Conservation (phyloP, 2,329 filamentous ascomycete genomes). For the Beauveria varroae region DNA sequence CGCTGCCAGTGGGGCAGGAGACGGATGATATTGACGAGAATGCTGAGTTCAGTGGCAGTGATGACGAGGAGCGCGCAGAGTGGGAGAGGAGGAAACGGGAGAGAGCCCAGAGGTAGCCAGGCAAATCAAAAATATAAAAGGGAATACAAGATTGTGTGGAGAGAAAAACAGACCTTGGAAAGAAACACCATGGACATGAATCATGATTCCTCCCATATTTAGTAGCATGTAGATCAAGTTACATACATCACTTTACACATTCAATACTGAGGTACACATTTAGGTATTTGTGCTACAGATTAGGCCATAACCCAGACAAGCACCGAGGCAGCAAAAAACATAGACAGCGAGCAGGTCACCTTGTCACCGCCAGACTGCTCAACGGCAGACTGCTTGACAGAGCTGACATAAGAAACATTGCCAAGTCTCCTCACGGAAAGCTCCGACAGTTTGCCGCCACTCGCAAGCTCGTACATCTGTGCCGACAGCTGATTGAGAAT, state of each 20-base stretch:
- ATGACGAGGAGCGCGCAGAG: constrained; percentile 56
- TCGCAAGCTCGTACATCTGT: constrained; percentile 41
- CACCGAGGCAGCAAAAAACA: neutral
- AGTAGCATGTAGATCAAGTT: neutral
- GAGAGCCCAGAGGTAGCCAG: constrained; percentile 22
- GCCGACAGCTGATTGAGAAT: constrained; percentile 45
- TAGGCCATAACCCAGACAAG: constrained; percentile 1
- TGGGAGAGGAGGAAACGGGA: constrained; percentile 47
- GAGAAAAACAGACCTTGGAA: neutral
- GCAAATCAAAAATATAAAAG: neutral
- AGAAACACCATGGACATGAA: neutral
- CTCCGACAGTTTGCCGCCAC: constrained; percentile 30
- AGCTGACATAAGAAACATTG: constrained; percentile 28
- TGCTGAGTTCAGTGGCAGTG: constrained; percentile 56
- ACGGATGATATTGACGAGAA: constrained; percentile 42
- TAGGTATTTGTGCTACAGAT: neutral
- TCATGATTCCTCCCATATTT: constrained; percentile 1
- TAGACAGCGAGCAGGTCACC: neutral
- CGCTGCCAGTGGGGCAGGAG: constrained; percentile 21
- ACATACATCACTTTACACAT: neutral
- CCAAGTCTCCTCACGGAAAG: constrained; percentile 23
- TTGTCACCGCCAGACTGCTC: too few species aligned
- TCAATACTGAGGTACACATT: neutral
- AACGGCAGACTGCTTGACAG: constrained; percentile 14
- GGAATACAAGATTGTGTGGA: neutral